A percentile compares a stretch with the other conserved stretches of the same genome.
Conservation (phyloP, 345 rosid genomes). For the Salix koriyanagi region DNA sequence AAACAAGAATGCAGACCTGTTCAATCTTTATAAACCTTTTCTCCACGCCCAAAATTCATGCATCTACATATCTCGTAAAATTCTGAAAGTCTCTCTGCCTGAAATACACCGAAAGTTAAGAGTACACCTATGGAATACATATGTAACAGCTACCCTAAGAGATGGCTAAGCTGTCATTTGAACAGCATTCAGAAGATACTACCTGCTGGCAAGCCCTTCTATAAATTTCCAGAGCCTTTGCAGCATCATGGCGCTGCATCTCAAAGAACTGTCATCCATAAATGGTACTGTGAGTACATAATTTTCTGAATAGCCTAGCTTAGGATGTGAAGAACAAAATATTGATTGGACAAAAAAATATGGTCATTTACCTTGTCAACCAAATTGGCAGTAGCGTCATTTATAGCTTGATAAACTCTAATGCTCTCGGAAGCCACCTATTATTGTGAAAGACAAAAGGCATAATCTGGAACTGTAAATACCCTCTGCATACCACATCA, state of each 20-base stretch:
- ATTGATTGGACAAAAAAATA: background rate
- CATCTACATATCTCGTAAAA: slow-evolving; percentile 91
- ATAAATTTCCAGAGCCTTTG: slow-evolving; percentile 76
- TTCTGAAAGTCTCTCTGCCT: slow-evolving; percentile 94
- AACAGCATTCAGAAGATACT: slow-evolving; percentile 18
- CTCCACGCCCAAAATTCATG: slow-evolving; percentile 79
- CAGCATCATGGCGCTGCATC: slow-evolving; percentile 85
- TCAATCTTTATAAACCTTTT: slow-evolving; percentile 75
- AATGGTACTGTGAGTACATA: slow-evolving; percentile 17
- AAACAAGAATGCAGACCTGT: slow-evolving; percentile 55
- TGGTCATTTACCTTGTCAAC: slow-evolving; percentile 73
- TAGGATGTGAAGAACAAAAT: slow-evolving; percentile 5
- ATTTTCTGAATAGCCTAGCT: slow-evolving; percentile 12
- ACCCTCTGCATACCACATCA: slow-evolving; percentile 2
- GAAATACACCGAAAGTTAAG: slow-evolving; percentile 16
- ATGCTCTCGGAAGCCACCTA: slow-evolving; percentile 90
- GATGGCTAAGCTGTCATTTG: background rate
- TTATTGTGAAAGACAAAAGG: slow-evolving; percentile 10
- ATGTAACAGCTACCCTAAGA: background rate
- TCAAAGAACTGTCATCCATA: slow-evolving; percentile 76
- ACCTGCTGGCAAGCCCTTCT: slow-evolving; percentile 92
- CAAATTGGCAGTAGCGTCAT: slow-evolving; percentile 78
- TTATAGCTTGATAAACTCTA: slow-evolving; percentile 83
- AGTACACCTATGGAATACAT: background rate
- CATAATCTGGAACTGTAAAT: background rate